Conservation (phyloP, 1,139 yeast genomes). For the Zygotorulaspora mrakii region DNA sequence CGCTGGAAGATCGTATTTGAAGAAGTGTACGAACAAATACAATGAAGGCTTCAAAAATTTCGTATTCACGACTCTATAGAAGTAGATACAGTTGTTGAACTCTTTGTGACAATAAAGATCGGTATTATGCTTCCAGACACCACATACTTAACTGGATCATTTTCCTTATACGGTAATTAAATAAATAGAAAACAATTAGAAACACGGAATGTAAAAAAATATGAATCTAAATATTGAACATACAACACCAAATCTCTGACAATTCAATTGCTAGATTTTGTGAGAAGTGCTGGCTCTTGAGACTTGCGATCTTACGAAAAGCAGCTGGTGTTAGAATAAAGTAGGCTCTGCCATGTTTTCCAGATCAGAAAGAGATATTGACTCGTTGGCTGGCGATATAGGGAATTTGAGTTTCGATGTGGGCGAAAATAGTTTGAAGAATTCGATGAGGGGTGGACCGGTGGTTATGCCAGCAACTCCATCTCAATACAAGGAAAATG, state of each 20-base stretch:
- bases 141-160: not conserved
- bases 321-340: no score
- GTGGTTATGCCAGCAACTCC: conserved; percentile 19
- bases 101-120: not conserved
- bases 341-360: conserved; percentile 27
- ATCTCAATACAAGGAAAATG: conserved; percentile 16
- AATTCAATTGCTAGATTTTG: no score
- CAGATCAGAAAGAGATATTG: conserved; percentile 32
- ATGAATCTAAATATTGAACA: not conserved
- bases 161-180: conserved; percentile 8
- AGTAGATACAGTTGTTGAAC: no score
- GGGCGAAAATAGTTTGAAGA: conserved; percentile 15
- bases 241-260: no score
- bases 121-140: conserved; percentile 3
- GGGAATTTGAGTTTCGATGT: conserved; percentile 33
- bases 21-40: not conserved
- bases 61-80: no score
- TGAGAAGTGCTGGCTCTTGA: no score
- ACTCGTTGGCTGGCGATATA: conserved; percentile 36
- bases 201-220: conserved; percentile 3
- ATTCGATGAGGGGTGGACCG: conserved; percentile 12
- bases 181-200: conserved; percentile 5
- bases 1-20: conserved; percentile 5
- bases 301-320: no score
- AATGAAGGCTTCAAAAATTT: not conserved